Evolutionary conservation across 2,329 filamentous ascomycete species (phyloP), one percentile per base, ranked within the genome.

Genomic region (Sphaerulina populicola): DNA sequence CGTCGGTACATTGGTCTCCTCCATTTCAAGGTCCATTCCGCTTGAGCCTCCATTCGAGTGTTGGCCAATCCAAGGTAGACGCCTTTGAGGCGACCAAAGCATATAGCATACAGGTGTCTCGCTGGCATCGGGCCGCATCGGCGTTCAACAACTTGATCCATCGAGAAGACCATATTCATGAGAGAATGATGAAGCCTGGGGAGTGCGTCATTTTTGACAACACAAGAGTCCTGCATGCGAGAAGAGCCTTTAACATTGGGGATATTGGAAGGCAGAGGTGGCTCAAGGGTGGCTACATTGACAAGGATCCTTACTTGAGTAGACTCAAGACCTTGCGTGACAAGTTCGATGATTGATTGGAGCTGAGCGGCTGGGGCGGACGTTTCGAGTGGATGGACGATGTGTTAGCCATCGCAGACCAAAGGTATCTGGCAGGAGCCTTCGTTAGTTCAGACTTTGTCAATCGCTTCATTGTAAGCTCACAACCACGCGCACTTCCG

Each of bases 181-280:
- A 91, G 72, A 75, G 84, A 52, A 84, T 84, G 68, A 73, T 96
- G 68, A 73, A 81, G 48, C 81, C 86, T 3, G 93, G 91, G 2
- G 86, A 95, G 63, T 94, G 88, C 65, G 89, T 90, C 10, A 77
- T 98, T n/a, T 97, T 98, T 65, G 85, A 94, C 66, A 97, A 97
- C 65, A 72, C 81, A 53, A 77, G 91, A 14, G 76, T 94, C n/a
- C 69, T 94, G 64, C 93, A 97, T 72, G 91, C 89, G 0, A 76
- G 93, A 3, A 77, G 75, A 12, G 79, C 81, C 29, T 97, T 97
- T 68, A 81, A 90, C 61, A 70, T 77, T 0, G 69, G 69, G 0
- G 81, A 91, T 64, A 69, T 74, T 0, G 70, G 70, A 0, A 75
- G 76, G 6, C 77, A 82, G 55, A 76, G 91, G 47, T 94, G 88